These are phyloP conservation scores for Vicia villosa DNA, from an alignment of 306 rosid genomes.

Conservation along the genomic window DNA sequence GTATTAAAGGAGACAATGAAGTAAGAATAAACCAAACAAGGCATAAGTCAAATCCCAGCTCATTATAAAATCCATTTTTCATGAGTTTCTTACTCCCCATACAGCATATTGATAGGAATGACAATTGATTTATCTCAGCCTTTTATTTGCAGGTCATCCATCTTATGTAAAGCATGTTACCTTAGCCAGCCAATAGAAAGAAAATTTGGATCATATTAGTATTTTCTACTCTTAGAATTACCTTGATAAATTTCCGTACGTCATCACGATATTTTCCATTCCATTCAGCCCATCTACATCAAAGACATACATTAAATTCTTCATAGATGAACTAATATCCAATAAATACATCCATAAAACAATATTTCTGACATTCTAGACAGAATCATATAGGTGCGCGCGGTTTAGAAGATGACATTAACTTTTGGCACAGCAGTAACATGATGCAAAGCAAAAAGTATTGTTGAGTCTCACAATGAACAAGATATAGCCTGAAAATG, in stretches of 20 bases:
- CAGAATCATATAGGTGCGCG: conserved; percentile 20
- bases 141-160: conserved; percentile 16
- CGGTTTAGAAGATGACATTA: conserved; percentile 16
- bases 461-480: no score
- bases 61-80: conserved; percentile 12
- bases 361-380: conserved; percentile 7
- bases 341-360: not conserved
- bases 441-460: no score
- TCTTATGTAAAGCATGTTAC: conserved; percentile 23
- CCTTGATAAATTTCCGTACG: conserved; percentile 87
- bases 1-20: conserved; percentile 32
- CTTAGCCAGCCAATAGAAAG: conserved; percentile 19
- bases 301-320: conserved; percentile 29
- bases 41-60: conserved; percentile 22
- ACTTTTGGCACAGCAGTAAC: conserved; percentile 1
- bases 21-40: conserved; percentile 29
- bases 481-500: no score
- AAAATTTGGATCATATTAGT: conserved; percentile 4
- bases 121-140: not conserved
- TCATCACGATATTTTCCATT: conserved; percentile 95
- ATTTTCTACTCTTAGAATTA: conserved; percentile 38
- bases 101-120: conserved; percentile 18
- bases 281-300: conserved; percentile 99
- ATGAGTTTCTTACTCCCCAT: conserved; percentile 22
- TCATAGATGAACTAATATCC: conserved; percentile 4